Evolutionary conservation across 176 grass and related monocot genomes (phyloP).

Genomic region (Hordeum marinum): DNA sequence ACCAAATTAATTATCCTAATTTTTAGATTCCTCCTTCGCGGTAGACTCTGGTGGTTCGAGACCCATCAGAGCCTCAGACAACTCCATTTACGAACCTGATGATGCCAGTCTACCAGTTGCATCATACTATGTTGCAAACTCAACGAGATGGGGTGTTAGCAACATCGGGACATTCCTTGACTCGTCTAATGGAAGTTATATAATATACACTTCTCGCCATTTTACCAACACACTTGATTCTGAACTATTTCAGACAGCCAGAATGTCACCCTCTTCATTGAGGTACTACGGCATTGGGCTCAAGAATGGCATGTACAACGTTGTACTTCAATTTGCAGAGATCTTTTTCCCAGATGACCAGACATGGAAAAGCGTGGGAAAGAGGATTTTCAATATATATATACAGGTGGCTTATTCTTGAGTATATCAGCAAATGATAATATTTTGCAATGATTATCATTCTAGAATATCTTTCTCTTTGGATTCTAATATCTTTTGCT

Average conservation of each 20-base stretch:
- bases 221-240: too few relatives aligned
- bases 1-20: too few relatives aligned
- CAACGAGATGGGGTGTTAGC: slow-evolving; percentile 43
- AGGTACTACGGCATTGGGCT: too few relatives aligned
- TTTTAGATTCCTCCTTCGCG: too few relatives aligned
- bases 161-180: slow-evolving; percentile 13
- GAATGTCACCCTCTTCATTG: too few relatives aligned
- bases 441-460: not conserved
- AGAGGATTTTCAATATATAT: too few relatives aligned
- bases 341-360: not conserved
- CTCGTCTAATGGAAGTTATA: too few relatives aligned
- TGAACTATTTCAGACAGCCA: too few relatives aligned
- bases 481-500: not conserved
- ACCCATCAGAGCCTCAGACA: not conserved
- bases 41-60: too few relatives aligned
- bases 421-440: too few relatives aligned
- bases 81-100: slow-evolving; percentile 33
- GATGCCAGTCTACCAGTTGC: slow-evolving; percentile 3
- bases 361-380: too few relatives aligned
- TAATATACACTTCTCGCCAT: too few relatives aligned
- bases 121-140: slow-evolving; percentile 32
- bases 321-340: slow-evolving; percentile 50
- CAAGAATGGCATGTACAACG: slow-evolving; percentile 18
- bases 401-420: not conserved
- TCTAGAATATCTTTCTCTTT: not conserved